phyloP scores from a whole-genome alignment of 805 yeast species.

The Saccharomyces paradoxus region DNA sequence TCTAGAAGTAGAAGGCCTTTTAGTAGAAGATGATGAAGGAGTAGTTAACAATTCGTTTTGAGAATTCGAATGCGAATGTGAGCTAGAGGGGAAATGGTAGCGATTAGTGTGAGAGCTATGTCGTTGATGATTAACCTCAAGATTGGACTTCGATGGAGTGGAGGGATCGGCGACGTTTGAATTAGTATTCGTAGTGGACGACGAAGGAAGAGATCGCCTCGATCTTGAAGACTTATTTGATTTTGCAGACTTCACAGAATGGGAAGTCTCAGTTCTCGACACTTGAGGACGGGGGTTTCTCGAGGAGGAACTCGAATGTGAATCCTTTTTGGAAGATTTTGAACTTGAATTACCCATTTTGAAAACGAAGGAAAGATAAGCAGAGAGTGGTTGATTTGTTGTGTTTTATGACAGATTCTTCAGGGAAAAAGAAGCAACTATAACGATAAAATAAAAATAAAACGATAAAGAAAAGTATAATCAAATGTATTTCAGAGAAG shows the following conservation, averaged over 20 bases:
- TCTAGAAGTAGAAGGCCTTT: slow-evolving; percentile 13
- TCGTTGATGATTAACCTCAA: slow-evolving; percentile 1
- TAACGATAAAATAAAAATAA: neutral
- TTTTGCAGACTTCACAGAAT: slow-evolving; percentile 40
- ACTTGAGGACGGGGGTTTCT: slow-evolving; percentile 33
- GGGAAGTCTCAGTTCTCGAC: slow-evolving; percentile 47
- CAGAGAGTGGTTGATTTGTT: neutral
- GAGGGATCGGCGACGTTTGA: neutral
- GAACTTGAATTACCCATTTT: slow-evolving; percentile 48
- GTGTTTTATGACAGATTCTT: neutral
- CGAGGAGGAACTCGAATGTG: slow-evolving; percentile 7
- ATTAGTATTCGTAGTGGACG: slow-evolving; percentile 12
- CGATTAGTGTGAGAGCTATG: slow-evolving; percentile 1
- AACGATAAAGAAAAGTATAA: neutral
- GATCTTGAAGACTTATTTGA: slow-evolving; percentile 37
- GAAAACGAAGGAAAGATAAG: neutral
- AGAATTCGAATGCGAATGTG: slow-evolving; percentile 7
- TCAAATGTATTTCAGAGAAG: neutral
- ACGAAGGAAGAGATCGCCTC: slow-evolving; percentile 25
- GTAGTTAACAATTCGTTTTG: slow-evolving; percentile 1
- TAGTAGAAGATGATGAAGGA: slow-evolving; percentile 3
- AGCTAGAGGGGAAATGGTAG: slow-evolving; percentile 2
- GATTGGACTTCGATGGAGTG: neutral
- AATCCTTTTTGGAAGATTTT: slow-evolving; percentile 27
- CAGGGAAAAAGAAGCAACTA: neutral